phyloP scores from a whole-genome alignment of 1,139 yeast species.

The Candida tetrigidarum region DNA sequence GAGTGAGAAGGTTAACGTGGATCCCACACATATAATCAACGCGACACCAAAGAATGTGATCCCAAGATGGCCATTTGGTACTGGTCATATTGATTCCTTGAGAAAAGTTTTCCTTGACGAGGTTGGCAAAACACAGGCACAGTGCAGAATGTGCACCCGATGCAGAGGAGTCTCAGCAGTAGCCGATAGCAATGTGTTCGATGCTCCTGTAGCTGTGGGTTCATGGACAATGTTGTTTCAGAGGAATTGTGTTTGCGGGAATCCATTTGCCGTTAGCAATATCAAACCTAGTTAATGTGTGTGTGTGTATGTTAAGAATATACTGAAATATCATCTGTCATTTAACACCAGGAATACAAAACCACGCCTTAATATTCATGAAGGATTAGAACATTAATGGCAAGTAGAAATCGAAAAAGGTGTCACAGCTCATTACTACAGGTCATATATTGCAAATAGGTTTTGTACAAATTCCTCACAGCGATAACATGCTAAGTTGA shows the following conservation, averaged over 20 bases:
- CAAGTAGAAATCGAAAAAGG: too few relatives aligned
- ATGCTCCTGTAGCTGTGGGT: conserved; percentile 40
- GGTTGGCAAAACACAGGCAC: too few relatives aligned
- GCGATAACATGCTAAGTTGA: too few relatives aligned
- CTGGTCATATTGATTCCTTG: conserved; percentile 40
- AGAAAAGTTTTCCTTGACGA: conserved; percentile 41
- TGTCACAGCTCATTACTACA: too few relatives aligned
- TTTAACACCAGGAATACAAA: too few relatives aligned
- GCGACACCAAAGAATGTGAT: conserved; percentile 15
- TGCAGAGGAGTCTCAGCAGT: conserved; percentile 66
- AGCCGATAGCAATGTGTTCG: conserved; percentile 49
- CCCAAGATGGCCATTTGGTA: conserved; percentile 23
- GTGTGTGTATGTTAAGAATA: too few relatives aligned
- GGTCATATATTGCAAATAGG: too few relatives aligned
- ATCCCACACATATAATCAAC: conserved; percentile 9
- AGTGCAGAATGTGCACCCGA: conserved; percentile 68
- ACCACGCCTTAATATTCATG: too few relatives aligned
- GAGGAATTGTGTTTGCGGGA: conserved; percentile 80
- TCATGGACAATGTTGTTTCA: conserved; percentile 79
- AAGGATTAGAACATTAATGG: too few relatives aligned
- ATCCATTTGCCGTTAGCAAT: conserved; percentile 82
- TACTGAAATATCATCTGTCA: too few relatives aligned
- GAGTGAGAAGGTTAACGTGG: conserved; percentile 5
- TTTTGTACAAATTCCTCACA: too few relatives aligned
- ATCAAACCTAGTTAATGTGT: too few relatives aligned